Evolutionary conservation across 2,329 filamentous ascomycete species (phyloP), one percentile per base, ranked within the genome.

Genomic region (Capronia epimyces): DNA sequence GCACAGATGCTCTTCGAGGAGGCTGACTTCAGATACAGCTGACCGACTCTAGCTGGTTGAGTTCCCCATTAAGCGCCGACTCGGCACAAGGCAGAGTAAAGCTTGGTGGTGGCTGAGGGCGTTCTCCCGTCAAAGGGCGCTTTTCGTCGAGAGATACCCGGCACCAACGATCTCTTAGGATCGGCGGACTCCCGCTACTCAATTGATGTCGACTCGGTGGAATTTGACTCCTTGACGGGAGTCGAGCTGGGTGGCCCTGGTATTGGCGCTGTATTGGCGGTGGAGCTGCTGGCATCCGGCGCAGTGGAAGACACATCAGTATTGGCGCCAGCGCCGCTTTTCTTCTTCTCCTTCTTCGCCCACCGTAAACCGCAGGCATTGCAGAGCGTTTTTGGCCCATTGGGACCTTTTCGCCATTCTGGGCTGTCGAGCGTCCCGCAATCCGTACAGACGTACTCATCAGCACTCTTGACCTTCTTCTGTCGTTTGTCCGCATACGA

Each of bases 361-460:
- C 77, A 80, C 39, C 77, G 74, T 61, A 80, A 87, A 82, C 91
- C 91, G 66, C 91, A 97, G 6, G 91, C 91, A 71, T 97, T 97
- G 70, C 91, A 97, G 10, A 97, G 73, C 7, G 91, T 96, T 69
- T 97, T 96, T 1, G 90, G 90, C 1, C 91, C 91, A 56, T 81
- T 88, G 0, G 91, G 91, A 0, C 91, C 91, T 68, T 95, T 96
- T 56, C 91, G 79, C 91, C 91, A 97, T 73, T 97, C 91, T 0
- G 91, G 91, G 13, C 88, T 95, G 65, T 96, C 90, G 34, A 94
- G 77, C 0, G 89, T 96, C 75, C 91, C 90, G 70, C 91, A 97
- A 67, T 96, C 91, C 1, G 88, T 91, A 69, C 91, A 97, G 31
- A 95, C 88, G 65, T 96, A 96, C 74, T 96, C 90, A 64, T 95